Base-by-base conservation (phyloP, 768 basidiomycete species). In the Lenzites betulinus region DNA sequence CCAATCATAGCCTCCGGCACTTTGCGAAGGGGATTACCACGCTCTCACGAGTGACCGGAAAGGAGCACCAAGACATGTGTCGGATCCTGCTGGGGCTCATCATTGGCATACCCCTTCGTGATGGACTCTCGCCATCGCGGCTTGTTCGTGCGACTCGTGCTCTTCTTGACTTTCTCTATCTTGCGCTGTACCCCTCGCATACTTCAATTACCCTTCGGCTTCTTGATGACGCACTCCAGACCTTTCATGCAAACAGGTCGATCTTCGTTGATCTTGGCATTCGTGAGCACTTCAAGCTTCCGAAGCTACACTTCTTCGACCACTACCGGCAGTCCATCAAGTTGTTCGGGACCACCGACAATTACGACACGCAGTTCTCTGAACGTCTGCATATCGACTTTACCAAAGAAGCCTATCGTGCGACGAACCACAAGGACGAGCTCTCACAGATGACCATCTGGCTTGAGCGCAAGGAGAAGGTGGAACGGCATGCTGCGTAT, bases 31-130 rank as follows among this genome's bases (percentile, higher is more conserved):
- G 80, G 0, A 79, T 83, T n/a, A 76, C 75, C 0, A 28, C 59
- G 0, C 63, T 77, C 0, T 69, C 74, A 6, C 78, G 81, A 54
- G 78, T 76, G 76, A 79, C 79, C 0, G 80, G 80, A 0, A 71
- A 64, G 0, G 78, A 83, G 65, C 69, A 75, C 51, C 76, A 77
- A 48, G 64, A 71, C 8, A 70, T 71, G 62, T 64, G 67, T 57
- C 58, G 66, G 33, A 65, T 70, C 2, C 68, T 72, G 48, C 54
- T 76, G 4, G 69, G 70, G 16, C 63, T 69, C 0, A 20, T 74
- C 39, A 57, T 63, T 9, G 72, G 69, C 8, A 58, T 66, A 2
- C 66, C 30, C 11, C 30, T 33, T 33, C 30, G 6, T 11, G 11
- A 64, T 2, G 18, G 3, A 4, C 59, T 62, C 23, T 33, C 30